Base-by-base conservation (phyloP, 1,284 basidiomycete species). In the Amylostereum chailletii region DNA sequence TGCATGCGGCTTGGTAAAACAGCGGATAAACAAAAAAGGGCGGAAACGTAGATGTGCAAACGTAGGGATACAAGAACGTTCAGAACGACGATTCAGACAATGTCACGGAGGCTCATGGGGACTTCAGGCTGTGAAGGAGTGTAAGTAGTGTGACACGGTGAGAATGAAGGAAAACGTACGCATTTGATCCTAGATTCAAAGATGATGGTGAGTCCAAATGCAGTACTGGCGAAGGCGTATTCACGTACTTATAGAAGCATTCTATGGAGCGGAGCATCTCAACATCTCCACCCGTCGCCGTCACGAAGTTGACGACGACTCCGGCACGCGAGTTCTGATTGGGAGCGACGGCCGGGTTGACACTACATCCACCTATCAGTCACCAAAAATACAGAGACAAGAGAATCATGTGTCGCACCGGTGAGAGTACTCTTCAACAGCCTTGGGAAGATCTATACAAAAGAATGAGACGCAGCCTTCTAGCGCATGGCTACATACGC, bases 231-330 rank as follows among this genome's bases (percentile, higher is more conserved):
- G 34, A 42, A 39, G 27, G 61, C 64, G 55, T 8, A 7, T 19
- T 11, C 8, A 57, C 70, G 54, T 58, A 94, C 79, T 93, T 90
- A 76, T 94, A 94, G 69, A 92, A 93, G 76, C 93, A 95, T 74
- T 97, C 94, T 72, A 96, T 94, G 58, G 90, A 93, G 62, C 94
- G 81, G 56, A 97, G 73, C 94, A 96, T 96, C 72, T 97, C 94
- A 45, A 97, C 92, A 64, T 97, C 94, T 42, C 94, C 94, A 34
- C 94, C 94, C 2, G 92, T 93, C 42, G 94, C 94, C 51, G 94
- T 96, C 52, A 97, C 94, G 60, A 96, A 94, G 63, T 94, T 95
- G 62, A 96, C 79, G 54, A 96, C 80, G 40, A 96, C 90, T 46
- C 91, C 90, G 48, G 90, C 84, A 51, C 90, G 83, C 42, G 80